Conservation (phyloP, 345 rosid genomes). For the Abelmoschus esculentus region DNA sequence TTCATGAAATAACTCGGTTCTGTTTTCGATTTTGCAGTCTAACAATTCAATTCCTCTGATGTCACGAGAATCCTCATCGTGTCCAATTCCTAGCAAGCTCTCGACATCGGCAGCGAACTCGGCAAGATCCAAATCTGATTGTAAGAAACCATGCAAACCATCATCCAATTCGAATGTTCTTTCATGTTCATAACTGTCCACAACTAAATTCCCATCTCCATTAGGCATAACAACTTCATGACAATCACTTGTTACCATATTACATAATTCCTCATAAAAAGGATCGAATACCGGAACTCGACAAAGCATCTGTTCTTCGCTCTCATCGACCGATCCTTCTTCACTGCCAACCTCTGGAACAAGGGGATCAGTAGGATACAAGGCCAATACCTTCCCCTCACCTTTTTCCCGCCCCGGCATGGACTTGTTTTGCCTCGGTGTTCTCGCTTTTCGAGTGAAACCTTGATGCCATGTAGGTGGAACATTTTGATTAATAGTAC, state of each 20-base stretch:
- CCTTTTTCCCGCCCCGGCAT: not conserved
- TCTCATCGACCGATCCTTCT: slow-evolving; percentile 30
- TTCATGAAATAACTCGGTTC: too few species aligned
- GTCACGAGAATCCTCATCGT: slow-evolving; percentile 21
- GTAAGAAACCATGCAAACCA: slow-evolving; percentile 25
- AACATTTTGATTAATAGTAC: not conserved
- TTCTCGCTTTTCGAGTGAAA: slow-evolving; percentile 43
- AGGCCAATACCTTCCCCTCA: slow-evolving; percentile 8
- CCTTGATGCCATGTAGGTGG: slow-evolving; percentile 48
- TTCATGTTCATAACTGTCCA: slow-evolving; percentile 15
- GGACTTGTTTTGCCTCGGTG: slow-evolving; percentile 32
- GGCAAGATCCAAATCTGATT: slow-evolving; percentile 42
- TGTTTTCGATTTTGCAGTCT: too few species aligned
- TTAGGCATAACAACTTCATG: slow-evolving; percentile 1
- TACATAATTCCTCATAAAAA: slow-evolving; percentile 20
- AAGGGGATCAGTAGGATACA: slow-evolving; percentile 23
- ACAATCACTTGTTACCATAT: not conserved
- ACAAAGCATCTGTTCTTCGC: slow-evolving; percentile 32
- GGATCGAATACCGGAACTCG: slow-evolving; percentile 48
- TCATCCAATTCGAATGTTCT: slow-evolving; percentile 22
- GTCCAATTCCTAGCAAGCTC: slow-evolving; percentile 28
- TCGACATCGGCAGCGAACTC: slow-evolving; percentile 46
- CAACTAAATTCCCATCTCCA: slow-evolving; percentile 12
- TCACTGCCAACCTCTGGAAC: slow-evolving; percentile 47
- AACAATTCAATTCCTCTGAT: slow-evolving; percentile 10